Evolutionary conservation across 2,329 filamentous ascomycete species (phyloP).

Genomic region (Rhinocladiella mackenziei): DNA sequence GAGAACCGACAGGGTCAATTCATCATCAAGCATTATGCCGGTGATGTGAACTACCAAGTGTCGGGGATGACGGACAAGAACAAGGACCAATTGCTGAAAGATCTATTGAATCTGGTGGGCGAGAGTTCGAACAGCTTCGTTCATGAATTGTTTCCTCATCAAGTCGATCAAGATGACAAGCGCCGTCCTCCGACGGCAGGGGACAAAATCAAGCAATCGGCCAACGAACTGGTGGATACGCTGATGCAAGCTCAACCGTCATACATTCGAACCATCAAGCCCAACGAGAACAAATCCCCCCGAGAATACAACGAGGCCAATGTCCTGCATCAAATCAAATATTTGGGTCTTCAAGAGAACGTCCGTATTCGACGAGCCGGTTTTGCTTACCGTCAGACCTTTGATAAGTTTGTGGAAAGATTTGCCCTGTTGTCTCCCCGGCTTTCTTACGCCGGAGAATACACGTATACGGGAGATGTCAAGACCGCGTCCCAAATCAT

Average conservation of each 20-base stretch:
- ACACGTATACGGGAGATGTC: conserved; percentile 87
- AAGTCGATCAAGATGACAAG: conserved; percentile 94
- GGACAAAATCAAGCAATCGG: conserved; percentile 91
- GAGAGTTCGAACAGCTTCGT: conserved; percentile 81
- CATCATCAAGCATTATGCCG: conserved; percentile 98
- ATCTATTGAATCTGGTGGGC: conserved; percentile 80
- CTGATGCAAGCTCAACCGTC: conserved; percentile 96
- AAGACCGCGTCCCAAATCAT: conserved; percentile 88
- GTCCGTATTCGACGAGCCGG: conserved; percentile 93
- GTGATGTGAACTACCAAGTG: conserved; percentile 90
- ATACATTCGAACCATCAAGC: conserved; percentile 98
- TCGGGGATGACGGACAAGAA: conserved; percentile 99
- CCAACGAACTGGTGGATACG: conserved; percentile 90
- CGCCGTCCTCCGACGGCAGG: conserved; percentile 90
- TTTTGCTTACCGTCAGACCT: conserved; percentile 94
- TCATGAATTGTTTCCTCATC: conserved; percentile 81
- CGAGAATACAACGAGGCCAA: conserved; percentile 88
- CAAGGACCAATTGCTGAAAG: conserved; percentile 95
- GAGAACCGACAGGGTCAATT: conserved; percentile 91
- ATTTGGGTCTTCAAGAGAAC: conserved; percentile 98
- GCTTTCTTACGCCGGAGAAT: conserved; percentile 93
- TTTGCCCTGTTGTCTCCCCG: conserved; percentile 94
- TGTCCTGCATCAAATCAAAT: conserved; percentile 97
- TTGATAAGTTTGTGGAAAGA: conserved; percentile 95
- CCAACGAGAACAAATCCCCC: conserved; percentile 97